Evolutionary conservation across 106 monocot genomes (phyloP).

Genomic region (Alisma plantagoaquatica): DNA sequence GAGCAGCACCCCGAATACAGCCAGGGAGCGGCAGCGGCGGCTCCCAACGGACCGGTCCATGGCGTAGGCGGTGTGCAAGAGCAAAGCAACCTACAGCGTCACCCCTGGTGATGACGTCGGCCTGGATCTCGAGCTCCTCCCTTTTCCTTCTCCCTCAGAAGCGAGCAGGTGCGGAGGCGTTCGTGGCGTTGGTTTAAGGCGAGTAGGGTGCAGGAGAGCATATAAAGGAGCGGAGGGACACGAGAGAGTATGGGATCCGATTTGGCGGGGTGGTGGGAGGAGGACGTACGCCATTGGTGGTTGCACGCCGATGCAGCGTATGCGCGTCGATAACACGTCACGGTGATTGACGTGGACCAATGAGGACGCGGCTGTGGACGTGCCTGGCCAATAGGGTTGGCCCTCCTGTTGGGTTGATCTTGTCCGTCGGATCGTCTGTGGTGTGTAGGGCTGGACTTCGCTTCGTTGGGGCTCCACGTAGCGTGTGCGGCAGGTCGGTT

Average conservation of each 20-base stretch:
- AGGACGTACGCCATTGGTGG: background rate
- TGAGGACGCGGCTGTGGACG: background rate
- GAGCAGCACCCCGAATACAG: conserved; percentile 15
- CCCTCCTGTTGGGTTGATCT: conserved; percentile 4
- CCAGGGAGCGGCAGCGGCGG: conserved; percentile 12
- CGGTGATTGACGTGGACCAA: conserved; percentile 20
- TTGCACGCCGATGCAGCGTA: background rate
- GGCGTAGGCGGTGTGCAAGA: too few relatives aligned
- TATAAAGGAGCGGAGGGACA: too few relatives aligned
- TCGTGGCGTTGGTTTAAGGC: too few relatives aligned
- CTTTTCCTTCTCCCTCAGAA: background rate
- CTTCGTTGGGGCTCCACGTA: too few relatives aligned
- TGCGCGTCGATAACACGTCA: conserved; percentile 18
- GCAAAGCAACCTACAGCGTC: background rate
- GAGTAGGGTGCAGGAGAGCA: too few relatives aligned
- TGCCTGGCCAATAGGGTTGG: conserved; percentile 8
- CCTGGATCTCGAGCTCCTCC: background rate
- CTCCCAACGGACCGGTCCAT: conserved; percentile 9
- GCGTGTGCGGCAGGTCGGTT: too few relatives aligned
- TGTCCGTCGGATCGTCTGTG: too few relatives aligned
- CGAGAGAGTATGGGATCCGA: background rate
- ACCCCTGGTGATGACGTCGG: background rate
- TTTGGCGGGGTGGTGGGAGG: background rate
- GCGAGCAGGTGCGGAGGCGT: background rate
- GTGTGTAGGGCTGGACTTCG: too few relatives aligned